phyloP scores from a whole-genome alignment of 208 protist species.

The Spironucleus salmonicida region DNA sequence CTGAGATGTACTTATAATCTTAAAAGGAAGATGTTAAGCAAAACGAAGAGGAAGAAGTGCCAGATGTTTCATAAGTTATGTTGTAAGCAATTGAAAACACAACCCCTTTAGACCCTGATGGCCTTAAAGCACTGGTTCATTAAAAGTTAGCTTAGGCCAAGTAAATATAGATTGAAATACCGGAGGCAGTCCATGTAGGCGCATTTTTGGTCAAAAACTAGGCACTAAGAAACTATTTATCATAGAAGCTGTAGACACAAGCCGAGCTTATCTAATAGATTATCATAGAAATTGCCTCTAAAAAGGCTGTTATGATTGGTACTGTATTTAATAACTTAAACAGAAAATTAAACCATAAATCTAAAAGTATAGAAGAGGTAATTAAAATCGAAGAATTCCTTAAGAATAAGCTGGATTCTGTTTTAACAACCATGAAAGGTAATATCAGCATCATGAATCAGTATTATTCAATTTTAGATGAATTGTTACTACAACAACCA shows the following conservation, averaged over 20 bases:
- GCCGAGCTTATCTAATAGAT: neutral
- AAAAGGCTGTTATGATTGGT: neutral
- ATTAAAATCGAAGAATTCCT: neutral
- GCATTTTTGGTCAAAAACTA: slow-evolving; percentile 3
- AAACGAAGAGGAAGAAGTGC: neutral
- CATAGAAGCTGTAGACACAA: neutral
- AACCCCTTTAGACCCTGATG: neutral
- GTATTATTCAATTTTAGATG: slow-evolving; percentile 22
- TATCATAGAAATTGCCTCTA: slow-evolving; percentile 7
- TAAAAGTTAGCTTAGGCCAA: neutral
- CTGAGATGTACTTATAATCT: slow-evolving; percentile 7
- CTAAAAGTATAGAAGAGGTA: slow-evolving; percentile 23
- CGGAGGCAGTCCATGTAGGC: slow-evolving; percentile 1
- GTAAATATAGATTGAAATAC: neutral
- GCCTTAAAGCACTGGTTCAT: neutral
- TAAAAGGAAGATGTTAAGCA: too few species aligned
- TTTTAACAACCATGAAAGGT: neutral
- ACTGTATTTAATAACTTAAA: neutral
- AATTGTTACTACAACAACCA: neutral
- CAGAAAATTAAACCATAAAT: neutral
- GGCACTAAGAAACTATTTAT: neutral
- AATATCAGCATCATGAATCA: slow-evolving; percentile 22
- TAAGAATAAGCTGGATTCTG: neutral
- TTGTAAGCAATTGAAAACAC: neutral
- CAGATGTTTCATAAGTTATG: neutral